Conservation (phyloP, 768 basidiomycete species). For the Multifurca ochricompacta region DNA sequence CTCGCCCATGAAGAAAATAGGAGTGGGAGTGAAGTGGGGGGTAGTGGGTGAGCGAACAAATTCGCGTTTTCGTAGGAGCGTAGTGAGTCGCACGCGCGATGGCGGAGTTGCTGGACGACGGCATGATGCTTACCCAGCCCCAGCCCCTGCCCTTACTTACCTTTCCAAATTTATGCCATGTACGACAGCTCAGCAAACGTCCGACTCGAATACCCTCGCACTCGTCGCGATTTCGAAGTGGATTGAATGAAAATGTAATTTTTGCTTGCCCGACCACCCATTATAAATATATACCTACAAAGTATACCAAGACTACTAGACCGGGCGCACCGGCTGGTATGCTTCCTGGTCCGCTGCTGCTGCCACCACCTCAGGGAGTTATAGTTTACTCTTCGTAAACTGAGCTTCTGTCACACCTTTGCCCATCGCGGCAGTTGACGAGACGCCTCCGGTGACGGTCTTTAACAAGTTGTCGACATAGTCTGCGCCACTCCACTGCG, state of each 20-base stretch:
- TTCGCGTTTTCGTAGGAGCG: too few species aligned
- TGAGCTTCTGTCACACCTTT: constrained; percentile 90
- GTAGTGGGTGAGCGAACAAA: background rate
- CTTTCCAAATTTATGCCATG: too few species aligned
- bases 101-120: too few species aligned
- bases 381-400: constrained; percentile 49
- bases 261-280: background rate
- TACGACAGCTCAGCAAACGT: too few species aligned
- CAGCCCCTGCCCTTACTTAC: too few species aligned
- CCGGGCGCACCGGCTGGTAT: background rate
- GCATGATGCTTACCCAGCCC: too few species aligned
- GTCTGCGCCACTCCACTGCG: constrained; percentile 90
- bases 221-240: too few species aligned
- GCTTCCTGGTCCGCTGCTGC: too few species aligned
- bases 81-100: too few species aligned
- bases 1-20: too few species aligned
- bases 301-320: background rate
- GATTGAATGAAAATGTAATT: background rate
- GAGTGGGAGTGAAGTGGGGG: too few species aligned
- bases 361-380: constrained; percentile 19
- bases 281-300: background rate
- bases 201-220: too few species aligned
- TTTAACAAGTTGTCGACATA: constrained; percentile 87
- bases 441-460: constrained; percentile 96
- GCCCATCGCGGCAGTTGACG: constrained; percentile 99